Base-by-base conservation (phyloP, 768 basidiomycete species). In the Tulasnella sp. region DNA sequence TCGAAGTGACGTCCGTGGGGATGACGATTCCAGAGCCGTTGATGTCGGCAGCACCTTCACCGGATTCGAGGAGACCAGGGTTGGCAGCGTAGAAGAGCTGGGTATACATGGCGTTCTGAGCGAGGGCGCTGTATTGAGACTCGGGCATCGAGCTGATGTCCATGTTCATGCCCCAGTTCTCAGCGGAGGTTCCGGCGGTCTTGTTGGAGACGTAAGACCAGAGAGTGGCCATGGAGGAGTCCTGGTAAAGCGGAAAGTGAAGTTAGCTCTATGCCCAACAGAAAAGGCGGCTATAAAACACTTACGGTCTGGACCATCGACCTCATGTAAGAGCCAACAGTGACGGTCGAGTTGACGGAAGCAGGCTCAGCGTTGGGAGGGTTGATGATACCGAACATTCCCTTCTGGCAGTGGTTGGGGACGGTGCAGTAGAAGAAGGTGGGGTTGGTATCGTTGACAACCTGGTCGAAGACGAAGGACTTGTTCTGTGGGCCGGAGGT, bases 361-460 rank as follows among this genome's bases (percentile, higher is more conserved):
- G 75, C 48, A 11, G 78, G 78, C 42, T 40, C 74, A 48, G 44
- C 74, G 70, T 83, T 85, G 75, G 85, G 83, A 40, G 86, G 87
- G 83, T 86, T 89, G 80, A 83, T 77, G 57, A 82, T 79, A 71
- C 81, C 92, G 83, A 93, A 94, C 92, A 94, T 94, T 81, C 93
- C 93, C 87, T 92, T 90, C 82, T 89, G 83, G 83, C 93, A 94
- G 83, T 95, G 93, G 77, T 81, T 84, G 67, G 91, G 89, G 70
- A 89, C 88, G 79, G 85, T 89, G 84, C 93, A 94, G 86, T 90
- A 91, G 89, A 86, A 93, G 89, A 87, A 93, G 76, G 86, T 87
- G n/a, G 92, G 88, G 81, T 89, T 87, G 74, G 92, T 93, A 84
- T 89, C 87, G 84, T 93, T 93, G 83, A 93, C 89, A 77, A 88